Evolutionary conservation across 1,284 basidiomycete species (phyloP), one percentile per base, ranked within the genome.

Genomic region (Apiotrichum montevideense): DNA sequence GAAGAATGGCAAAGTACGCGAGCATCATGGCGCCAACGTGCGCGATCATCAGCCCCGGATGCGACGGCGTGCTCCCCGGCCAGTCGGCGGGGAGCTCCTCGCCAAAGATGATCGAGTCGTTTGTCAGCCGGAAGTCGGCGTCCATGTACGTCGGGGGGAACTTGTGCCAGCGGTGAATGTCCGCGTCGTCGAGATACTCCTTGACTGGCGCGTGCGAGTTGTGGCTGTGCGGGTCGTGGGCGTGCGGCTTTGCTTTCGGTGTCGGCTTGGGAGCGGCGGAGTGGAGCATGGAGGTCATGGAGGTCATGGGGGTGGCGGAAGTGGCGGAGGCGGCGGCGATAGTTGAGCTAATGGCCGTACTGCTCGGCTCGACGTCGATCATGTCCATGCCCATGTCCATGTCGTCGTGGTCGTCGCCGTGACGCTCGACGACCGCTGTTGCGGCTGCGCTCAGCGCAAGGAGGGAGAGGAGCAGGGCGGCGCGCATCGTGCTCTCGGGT

Each of bases 61-160:
- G 71, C n/a, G 63, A 59, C 7, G 58, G 59, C 6, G 60, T 56
- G n/a, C 63, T 62, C 8, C 60, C 54, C 44, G 71, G 60, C 70
- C 70, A 73, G 21, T 53, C 55, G 4, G 57, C 63, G 15, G 66
- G 65, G 55, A 72, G 67, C 29, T 70, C 68, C 53, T 72, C 71
- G 35, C 70, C 69, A 59, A 72, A 69, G 59, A 72, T 67, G 35
- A 66, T 66, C 45, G 59, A 50, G 55, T 73, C 68, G 9, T 66
- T 53, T 46, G 67, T 58, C 40, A 73, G 54, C 39, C 68, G 56
- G 62, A 73, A 69, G 58, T 72, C 68, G 43, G 68, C 68, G 49
- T 67, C 66, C 35, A 73, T 56, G 52, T 72, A 73, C 3, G 68
- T 64, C 1, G 70, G 69, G 7, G 71, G 71, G 61, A 68, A 73